Conservation (phyloP, 2,329 filamentous ascomycete species). For the Colletotrichum tropicicola region DNA sequence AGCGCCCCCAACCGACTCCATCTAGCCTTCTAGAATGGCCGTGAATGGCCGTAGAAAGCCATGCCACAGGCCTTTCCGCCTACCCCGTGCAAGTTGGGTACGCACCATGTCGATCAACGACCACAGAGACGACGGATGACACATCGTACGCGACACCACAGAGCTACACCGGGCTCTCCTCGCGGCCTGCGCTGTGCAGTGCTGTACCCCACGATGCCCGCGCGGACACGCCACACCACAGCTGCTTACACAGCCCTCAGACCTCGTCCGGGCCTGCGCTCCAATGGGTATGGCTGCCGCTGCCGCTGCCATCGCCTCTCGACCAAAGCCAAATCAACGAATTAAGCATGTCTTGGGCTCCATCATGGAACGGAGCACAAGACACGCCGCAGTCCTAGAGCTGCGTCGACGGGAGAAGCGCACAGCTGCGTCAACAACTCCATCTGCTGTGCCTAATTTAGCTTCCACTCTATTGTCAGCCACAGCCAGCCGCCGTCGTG, state of each 20-base stretch:
- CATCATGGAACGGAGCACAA: constrained; percentile 17
- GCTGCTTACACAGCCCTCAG: constrained; percentile 8
- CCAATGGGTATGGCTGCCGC: no score
- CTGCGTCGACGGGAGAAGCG: constrained; percentile 7
- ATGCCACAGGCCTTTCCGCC: background rate
- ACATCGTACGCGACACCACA: constrained; percentile 16
- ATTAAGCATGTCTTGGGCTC: background rate
- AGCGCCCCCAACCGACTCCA: background rate
- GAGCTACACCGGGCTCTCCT: background rate
- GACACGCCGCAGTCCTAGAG: constrained; percentile 9
- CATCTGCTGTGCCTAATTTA: constrained; percentile 16
- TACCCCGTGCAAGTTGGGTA: background rate
- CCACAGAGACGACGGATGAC: constrained; percentile 12
- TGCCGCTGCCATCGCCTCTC: no score
- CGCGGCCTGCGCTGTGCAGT: background rate
- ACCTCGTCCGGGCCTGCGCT: no score
- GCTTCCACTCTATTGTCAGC: constrained; percentile 14
- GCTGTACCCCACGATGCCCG: constrained; percentile 16
- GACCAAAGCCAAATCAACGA: constrained; percentile 10
- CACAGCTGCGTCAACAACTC: no score
- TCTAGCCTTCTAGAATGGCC: background rate
- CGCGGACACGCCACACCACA: constrained; percentile 1
- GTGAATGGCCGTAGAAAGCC: background rate
- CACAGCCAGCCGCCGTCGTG: constrained; percentile 27
- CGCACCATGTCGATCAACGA: constrained; percentile 1